A percentile compares a stretch with the other conserved stretches of the same genome.
These are phyloP conservation scores for Blastocystis sp. DNA, from an alignment of 352 stramenopile genomes.

Conservation along the genomic window DNA sequence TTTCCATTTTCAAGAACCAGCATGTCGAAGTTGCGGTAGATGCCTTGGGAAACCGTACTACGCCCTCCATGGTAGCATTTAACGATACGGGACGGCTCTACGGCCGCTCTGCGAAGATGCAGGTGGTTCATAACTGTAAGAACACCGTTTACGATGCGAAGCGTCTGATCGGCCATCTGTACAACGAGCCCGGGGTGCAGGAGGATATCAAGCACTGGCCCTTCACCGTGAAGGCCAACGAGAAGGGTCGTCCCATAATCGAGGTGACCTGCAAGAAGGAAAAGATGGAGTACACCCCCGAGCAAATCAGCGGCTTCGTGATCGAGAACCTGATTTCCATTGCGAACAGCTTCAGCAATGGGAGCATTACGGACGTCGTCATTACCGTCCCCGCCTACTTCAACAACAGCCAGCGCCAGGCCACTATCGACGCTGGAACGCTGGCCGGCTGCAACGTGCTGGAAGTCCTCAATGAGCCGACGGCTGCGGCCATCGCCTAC, in stretches of 20 bases:
- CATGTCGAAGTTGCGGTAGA: conserved; percentile 89
- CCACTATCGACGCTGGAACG: conserved; percentile 47
- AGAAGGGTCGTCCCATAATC: conserved; percentile 28
- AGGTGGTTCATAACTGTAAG: conserved; percentile 74
- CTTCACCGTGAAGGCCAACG: conserved; percentile 18
- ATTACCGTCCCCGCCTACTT: conserved; percentile 68
- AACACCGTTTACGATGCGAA: conserved; percentile 68
- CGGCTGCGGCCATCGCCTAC: conserved; percentile 67
- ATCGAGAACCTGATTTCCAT: conserved; percentile 21
- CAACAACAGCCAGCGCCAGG: conserved; percentile 59
- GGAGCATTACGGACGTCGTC: conserved; percentile 41
- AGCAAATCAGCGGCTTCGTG: conserved; percentile 60
- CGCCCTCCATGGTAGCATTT: conserved; percentile 90
- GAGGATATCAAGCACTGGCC: conserved; percentile 66
- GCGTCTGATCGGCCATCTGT: conserved; percentile 65
- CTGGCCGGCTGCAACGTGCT: conserved; percentile 55
- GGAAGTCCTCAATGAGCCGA: conserved; percentile 59
- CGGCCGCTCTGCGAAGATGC: conserved; percentile 88
- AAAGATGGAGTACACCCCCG: conserved; percentile 41
- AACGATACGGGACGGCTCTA: conserved; percentile 89
- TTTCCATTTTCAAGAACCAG: conserved; percentile 94
- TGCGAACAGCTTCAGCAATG: not conserved
- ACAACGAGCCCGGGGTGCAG: conserved; percentile 34
- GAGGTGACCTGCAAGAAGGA: conserved; percentile 3
- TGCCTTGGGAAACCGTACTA: conserved; percentile 89